Evolutionary conservation across 1,284 basidiomycete genomes (phyloP).

Genomic region (Pascua guehoae): DNA sequence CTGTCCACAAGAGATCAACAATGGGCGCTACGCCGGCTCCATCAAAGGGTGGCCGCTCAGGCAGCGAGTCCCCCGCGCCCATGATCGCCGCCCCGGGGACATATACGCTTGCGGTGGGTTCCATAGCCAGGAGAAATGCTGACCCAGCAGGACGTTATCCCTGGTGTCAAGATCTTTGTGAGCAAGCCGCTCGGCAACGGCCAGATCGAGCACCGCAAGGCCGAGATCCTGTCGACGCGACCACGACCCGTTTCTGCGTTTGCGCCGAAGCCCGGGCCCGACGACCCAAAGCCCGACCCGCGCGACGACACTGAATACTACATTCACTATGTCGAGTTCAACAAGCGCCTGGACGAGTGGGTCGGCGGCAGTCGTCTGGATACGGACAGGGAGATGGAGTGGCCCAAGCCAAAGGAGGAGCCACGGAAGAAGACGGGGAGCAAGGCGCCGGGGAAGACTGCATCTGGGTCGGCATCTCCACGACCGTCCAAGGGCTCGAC

Average conservation of each 20-base stretch:
- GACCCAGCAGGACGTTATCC: constrained; percentile 65
- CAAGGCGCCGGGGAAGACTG: constrained; percentile 44
- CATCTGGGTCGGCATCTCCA: constrained; percentile 21
- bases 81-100: constrained; percentile 64
- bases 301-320: constrained; percentile 84
- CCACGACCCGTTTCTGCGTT: constrained; percentile 62
- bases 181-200: constrained; percentile 70
- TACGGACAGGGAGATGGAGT: constrained; percentile 81
- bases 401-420: constrained; percentile 60
- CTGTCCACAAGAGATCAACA: neutral
- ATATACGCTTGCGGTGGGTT: constrained; percentile 66
- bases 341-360: constrained; percentile 99
- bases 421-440: constrained; percentile 45
- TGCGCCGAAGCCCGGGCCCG: constrained; percentile 59
- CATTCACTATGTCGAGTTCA: constrained; percentile 96
- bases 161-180: constrained; percentile 91
- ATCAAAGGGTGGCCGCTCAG: constrained; percentile 25
- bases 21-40: constrained; percentile 42
- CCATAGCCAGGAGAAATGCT: constrained; percentile 5
- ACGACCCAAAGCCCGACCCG: constrained; percentile 40
- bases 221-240: constrained; percentile 88
- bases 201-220: constrained; percentile 77
- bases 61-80: constrained; percentile 50
- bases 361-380: constrained; percentile 84
- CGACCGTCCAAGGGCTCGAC: constrained; percentile 15